These are phyloP conservation scores for Balakata baccata DNA, from an alignment of 345 rosid species.

Conservation along the genomic window DNA sequence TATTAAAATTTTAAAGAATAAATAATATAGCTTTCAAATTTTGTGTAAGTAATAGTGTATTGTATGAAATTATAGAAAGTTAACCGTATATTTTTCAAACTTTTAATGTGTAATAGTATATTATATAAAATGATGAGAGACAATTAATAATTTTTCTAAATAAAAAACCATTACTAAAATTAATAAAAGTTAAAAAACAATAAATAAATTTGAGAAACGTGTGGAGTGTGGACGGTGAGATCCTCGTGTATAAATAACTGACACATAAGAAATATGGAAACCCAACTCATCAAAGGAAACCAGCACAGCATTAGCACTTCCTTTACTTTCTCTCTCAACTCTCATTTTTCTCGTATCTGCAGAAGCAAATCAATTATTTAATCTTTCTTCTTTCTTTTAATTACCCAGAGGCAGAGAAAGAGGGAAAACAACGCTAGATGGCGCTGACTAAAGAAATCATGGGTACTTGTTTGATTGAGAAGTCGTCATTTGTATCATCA, in stretches of 20 bases:
- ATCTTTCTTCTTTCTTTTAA: background rate
- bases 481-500: constrained; percentile 15
- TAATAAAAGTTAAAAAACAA: background rate
- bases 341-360: constrained; percentile 8
- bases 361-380: background rate
- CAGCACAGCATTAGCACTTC: background rate
- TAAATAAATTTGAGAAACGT: constrained; percentile 52
- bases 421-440: constrained; percentile 29
- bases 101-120: no score
- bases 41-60: no score
- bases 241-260: no score
- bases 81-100: no score
- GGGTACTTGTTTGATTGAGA: constrained; percentile 33
- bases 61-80: no score
- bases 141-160: no score
- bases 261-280: background rate
- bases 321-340: background rate
- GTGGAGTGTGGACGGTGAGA: constrained; percentile 82
- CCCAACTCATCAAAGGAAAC: constrained; percentile 7
- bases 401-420: background rate
- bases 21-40: no score
- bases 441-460: constrained; percentile 60
- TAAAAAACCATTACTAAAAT: background rate
- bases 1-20: no score
- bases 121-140: no score